These are phyloP conservation scores for Calycina marina DNA, from an alignment of 2,329 filamentous ascomycete species.

Conservation along the genomic window DNA sequence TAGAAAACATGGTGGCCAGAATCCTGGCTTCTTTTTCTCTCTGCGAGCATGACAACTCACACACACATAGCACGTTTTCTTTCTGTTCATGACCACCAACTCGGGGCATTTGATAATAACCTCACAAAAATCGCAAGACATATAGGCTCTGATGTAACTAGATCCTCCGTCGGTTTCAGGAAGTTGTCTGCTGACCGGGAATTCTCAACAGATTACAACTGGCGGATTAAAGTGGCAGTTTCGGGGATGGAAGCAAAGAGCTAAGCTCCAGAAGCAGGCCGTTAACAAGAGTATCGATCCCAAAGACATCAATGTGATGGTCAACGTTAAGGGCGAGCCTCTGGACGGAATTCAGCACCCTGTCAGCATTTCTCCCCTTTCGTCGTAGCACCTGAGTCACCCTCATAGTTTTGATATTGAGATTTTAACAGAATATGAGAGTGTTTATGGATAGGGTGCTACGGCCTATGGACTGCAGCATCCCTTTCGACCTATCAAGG, in stretches of 20 bases:
- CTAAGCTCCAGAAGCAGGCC: conserved; percentile 31
- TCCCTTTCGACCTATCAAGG: background rate
- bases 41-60: no score
- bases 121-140: conserved; percentile 40
- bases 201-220: no score
- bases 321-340: background rate
- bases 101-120: background rate
- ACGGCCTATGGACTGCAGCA: background rate
- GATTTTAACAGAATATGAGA: background rate
- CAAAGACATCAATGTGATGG: background rate
- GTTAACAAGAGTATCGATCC: conserved; percentile 29
- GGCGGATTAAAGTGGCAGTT: conserved; percentile 48
- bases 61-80: conserved; percentile 1
- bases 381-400: background rate
- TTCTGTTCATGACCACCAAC: background rate
- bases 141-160: conserved; percentile 43
- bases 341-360: background rate
- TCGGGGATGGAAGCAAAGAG: conserved; percentile 37
- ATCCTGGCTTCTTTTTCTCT: background rate
- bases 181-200: no score
- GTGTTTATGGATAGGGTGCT: no score
- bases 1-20: no score
- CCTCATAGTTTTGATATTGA: background rate
- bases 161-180: no score
- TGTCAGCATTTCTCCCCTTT: background rate